These are phyloP conservation scores for Chaetomiaceae sp. DNA, from an alignment of 2,329 filamentous ascomycete species.

Conservation along the genomic window DNA sequence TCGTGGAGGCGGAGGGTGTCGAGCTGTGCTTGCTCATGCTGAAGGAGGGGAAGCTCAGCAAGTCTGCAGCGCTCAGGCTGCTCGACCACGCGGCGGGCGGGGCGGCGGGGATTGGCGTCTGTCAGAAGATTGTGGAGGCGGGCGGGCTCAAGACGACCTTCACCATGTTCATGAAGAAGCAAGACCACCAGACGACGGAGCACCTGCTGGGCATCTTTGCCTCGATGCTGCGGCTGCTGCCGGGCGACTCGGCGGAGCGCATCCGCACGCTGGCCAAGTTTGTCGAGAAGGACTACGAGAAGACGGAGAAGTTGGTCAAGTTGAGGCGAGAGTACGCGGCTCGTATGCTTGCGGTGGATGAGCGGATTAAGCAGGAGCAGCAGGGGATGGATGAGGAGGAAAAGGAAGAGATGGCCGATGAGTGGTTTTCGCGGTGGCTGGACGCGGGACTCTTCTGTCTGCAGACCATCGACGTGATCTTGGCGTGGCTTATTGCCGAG, in stretches of 20 bases:
- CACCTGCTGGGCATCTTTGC: slow-evolving; percentile 83
- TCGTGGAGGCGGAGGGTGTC: slow-evolving; percentile 84
- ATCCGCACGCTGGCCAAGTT: slow-evolving; percentile 91
- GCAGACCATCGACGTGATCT: slow-evolving; percentile 75
- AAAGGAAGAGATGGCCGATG: slow-evolving; percentile 60
- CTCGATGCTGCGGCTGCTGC: slow-evolving; percentile 73
- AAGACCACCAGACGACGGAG: slow-evolving; percentile 65
- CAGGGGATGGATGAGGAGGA: slow-evolving; percentile 48
- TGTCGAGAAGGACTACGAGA: slow-evolving; percentile 89
- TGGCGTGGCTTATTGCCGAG: slow-evolving; percentile 90
- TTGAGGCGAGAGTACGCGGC: slow-evolving; percentile 67
- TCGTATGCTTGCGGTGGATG: slow-evolving; percentile 59
- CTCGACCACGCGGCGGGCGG: slow-evolving; percentile 76
- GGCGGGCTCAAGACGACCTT: slow-evolving; percentile 83
- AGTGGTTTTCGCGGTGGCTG: slow-evolving; percentile 70
- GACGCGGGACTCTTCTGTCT: slow-evolving; percentile 82
- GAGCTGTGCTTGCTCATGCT: slow-evolving; percentile 92
- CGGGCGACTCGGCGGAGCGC: slow-evolving; percentile 69
- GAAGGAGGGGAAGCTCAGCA: slow-evolving; percentile 80
- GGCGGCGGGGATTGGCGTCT: slow-evolving; percentile 53
- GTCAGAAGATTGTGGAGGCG: slow-evolving; percentile 71
- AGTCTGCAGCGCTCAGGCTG: slow-evolving; percentile 69
- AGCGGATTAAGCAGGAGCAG: slow-evolving; percentile 47
- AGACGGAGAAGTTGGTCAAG: slow-evolving; percentile 67
- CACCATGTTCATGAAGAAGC: slow-evolving; percentile 79